phyloP scores from a whole-genome alignment of 208 protist genomes.

The Leishmania arabica region DNA sequence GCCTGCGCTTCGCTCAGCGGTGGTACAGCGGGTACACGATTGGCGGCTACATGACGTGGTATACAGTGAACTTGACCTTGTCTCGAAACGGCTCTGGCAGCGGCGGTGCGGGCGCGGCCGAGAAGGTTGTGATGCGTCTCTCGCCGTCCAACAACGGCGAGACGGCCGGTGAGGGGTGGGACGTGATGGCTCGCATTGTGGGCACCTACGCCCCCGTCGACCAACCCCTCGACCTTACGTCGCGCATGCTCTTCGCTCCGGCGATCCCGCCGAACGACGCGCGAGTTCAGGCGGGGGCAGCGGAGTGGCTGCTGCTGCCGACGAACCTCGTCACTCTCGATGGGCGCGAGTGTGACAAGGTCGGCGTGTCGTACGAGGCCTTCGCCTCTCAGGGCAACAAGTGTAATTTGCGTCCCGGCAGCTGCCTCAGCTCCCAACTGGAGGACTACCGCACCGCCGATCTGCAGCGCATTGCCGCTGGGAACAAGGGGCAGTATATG shows the following conservation, averaged over 20 bases:
- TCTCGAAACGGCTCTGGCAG: conserved; percentile 22
- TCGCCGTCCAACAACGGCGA: conserved; percentile 45
- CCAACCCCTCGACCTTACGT: conserved; percentile 56
- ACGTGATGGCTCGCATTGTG: conserved; percentile 61
- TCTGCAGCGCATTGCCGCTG: conserved; percentile 37
- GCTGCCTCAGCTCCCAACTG: conserved; percentile 83
- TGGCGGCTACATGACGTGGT: conserved; percentile 55
- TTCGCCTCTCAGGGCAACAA: conserved; percentile 71
- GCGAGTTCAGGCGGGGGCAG: conserved; percentile 47
- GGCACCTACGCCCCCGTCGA: conserved; percentile 66
- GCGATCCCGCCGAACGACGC: conserved; percentile 30
- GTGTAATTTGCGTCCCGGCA: conserved; percentile 60
- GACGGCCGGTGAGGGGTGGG: conserved; percentile 34
- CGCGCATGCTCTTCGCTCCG: conserved; percentile 81
- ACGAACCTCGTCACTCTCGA: conserved; percentile 62
- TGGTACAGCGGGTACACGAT: conserved; percentile 90
- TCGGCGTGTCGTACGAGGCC: conserved; percentile 91
- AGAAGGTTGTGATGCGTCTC: conserved; percentile 42
- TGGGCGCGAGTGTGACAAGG: conserved; percentile 86
- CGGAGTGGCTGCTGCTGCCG: conserved; percentile 84
- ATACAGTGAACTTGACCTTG: conserved; percentile 63
- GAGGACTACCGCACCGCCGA: conserved; percentile 76
- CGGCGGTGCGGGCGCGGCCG: neutral
- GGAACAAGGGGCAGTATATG: conserved; percentile 60
- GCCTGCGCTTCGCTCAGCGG: conserved; percentile 70